Evolutionary conservation across 345 rosid genomes (phyloP).

Genomic region (Arabis alpina): DNA sequence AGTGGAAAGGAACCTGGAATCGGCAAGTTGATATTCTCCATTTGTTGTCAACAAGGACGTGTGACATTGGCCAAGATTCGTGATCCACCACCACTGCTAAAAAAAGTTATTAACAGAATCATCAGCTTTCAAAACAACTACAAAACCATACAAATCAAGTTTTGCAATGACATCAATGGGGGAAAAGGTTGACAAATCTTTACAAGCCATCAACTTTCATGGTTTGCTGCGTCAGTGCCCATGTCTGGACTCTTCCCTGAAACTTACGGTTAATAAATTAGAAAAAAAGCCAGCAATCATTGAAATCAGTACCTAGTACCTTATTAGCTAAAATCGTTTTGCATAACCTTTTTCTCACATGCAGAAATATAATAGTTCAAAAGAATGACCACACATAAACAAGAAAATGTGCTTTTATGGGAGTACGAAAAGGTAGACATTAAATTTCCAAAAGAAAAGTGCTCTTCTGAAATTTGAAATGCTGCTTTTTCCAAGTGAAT

Average conservation of each 20-base stretch:
- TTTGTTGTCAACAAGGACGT: too few species aligned
- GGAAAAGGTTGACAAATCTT: too few species aligned
- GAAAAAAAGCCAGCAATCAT: constrained; percentile 20
- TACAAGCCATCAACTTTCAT: too few species aligned
- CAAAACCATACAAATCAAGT: too few species aligned
- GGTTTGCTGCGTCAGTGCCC: constrained; percentile 46
- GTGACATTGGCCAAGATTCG: too few species aligned
- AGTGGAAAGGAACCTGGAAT: too few species aligned
- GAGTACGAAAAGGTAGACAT: constrained; percentile 4
- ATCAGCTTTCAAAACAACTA: too few species aligned
- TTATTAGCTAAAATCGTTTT: constrained; percentile 6
- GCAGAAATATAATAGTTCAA: constrained; percentile 9
- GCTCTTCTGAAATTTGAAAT: constrained; percentile 21
- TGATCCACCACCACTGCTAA: too few species aligned
- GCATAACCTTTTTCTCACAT: constrained; percentile 9
- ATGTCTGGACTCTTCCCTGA: constrained; percentile 52
- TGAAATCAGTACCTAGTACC: constrained; percentile 6
- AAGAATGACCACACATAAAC: background rate
- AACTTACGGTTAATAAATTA: constrained; percentile 22
- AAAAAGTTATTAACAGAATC: too few species aligned
- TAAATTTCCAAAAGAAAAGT: constrained; percentile 6
- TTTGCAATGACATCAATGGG: too few species aligned
- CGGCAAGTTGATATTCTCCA: too few species aligned
- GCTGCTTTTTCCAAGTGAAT: constrained; percentile 15
- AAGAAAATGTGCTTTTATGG: too few species aligned